Evolutionary conservation across 2,329 filamentous ascomycete species (phyloP).

Genomic region (Botrytis paeoniae): DNA sequence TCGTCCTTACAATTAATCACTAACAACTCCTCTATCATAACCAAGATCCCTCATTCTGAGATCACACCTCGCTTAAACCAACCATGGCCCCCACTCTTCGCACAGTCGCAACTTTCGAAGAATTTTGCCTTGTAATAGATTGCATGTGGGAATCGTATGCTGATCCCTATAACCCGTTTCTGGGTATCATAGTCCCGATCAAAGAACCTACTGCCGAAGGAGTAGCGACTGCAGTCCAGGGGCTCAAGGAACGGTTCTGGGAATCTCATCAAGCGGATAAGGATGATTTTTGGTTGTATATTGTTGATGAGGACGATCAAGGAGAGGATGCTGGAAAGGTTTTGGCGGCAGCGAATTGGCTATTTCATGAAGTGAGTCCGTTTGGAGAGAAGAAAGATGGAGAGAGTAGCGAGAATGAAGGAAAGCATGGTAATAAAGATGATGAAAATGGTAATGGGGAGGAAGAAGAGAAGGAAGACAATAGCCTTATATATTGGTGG

Average conservation of each 20-base stretch:
- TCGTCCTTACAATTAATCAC: too few relatives aligned
- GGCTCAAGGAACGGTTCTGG: background rate
- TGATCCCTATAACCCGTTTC: background rate
- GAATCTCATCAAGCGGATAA: background rate
- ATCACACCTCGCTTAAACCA: background rate
- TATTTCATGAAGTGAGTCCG: background rate
- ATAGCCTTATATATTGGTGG: background rate
- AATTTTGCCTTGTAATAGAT: background rate
- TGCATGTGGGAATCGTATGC: background rate
- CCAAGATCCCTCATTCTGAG: too few relatives aligned
- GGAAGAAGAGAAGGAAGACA: background rate
- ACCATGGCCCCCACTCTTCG: background rate
- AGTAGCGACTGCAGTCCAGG: background rate
- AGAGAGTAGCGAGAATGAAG: background rate
- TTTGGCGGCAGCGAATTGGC: background rate
- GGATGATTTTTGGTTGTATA: background rate
- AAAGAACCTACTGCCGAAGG: background rate
- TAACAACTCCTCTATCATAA: accelerated
- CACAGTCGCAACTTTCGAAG: background rate
- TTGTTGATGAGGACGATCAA: background rate
- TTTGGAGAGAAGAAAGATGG: background rate
- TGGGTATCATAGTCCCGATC: background rate
- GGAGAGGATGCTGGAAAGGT: background rate
- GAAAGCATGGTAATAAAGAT: background rate
- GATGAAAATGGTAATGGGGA: background rate